phyloP scores from a whole-genome alignment of 176 grass and related monocot species.

The Rhynchospora tenuis region DNA sequence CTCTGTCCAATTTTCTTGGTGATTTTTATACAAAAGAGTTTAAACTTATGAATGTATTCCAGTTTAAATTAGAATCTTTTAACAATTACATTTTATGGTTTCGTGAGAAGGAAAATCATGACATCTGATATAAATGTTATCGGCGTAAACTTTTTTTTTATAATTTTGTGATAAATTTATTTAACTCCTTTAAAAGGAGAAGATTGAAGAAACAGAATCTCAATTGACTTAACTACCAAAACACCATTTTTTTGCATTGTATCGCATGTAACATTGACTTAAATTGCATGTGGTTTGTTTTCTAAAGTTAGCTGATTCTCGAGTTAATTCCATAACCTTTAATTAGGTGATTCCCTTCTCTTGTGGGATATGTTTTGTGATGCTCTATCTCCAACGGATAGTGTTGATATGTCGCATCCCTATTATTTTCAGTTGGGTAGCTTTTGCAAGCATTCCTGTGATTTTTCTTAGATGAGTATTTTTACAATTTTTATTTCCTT shows the following conservation, averaged over 20 bases:
- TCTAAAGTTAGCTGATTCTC: neutral
- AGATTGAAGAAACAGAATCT: neutral
- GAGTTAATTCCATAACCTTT: neutral
- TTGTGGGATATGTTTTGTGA: neutral
- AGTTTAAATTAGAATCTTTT: slow-evolving; percentile 1
- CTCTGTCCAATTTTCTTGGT: slow-evolving; percentile 1
- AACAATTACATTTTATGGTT: slow-evolving; percentile 15
- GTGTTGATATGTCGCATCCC: neutral
- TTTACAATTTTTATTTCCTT: neutral
- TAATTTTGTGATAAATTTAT: neutral
- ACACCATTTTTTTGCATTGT: neutral
- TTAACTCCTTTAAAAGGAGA: neutral
- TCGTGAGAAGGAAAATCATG: neutral
- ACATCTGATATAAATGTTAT: slow-evolving; percentile 1
- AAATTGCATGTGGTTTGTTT: neutral
- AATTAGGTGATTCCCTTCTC: neutral
- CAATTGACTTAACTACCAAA: neutral
- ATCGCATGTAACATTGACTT: neutral
- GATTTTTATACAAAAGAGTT: neutral
- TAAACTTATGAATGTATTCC: neutral
- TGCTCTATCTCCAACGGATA: neutral
- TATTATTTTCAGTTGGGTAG: neutral
- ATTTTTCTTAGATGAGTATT: neutral
- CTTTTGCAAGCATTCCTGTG: neutral
- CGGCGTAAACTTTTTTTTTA: neutral